Percentiles rank a stretch among this genome's conserved stretches.
Conservation (phyloP, 495 filamentous ascomycete genomes). For the Cladorrhinum samala region DNA sequence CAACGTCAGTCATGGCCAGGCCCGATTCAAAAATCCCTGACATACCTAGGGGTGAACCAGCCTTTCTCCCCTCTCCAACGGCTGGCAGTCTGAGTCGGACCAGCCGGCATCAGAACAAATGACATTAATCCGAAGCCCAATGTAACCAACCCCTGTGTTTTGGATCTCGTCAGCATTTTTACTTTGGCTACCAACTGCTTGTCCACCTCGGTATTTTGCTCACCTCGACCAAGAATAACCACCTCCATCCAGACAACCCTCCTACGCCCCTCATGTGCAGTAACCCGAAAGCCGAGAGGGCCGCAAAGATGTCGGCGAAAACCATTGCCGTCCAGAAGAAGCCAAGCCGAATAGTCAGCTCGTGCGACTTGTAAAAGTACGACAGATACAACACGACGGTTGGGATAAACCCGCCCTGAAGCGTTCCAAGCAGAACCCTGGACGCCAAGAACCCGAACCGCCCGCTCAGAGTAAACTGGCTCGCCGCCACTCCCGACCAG, state of each 20-base stretch:
- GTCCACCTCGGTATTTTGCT: not conserved
- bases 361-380: constrained; percentile 64
- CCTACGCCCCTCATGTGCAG: constrained; percentile 45
- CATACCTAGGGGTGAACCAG: constrained; percentile 38
- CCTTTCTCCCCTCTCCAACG: constrained; percentile 40
- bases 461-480: constrained; percentile 57
- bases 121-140: constrained; percentile 45
- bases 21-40: no score
- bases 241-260: constrained; percentile 55
- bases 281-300: constrained; percentile 47
- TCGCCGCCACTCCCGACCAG: constrained; percentile 66
- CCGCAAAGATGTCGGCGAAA: constrained; percentile 44
- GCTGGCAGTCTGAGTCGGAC: constrained; percentile 47
- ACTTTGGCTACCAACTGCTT: no score
- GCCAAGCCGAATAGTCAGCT: constrained; percentile 58
- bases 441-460: constrained; percentile 51
- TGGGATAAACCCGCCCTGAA: constrained; percentile 56
- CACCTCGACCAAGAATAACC: constrained; percentile 50
- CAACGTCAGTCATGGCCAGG: not conserved
- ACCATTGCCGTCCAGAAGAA: constrained; percentile 54
- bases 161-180: not conserved
- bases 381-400: constrained; percentile 56
- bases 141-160: constrained; percentile 45
- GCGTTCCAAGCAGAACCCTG: constrained; percentile 58
- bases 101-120: constrained; percentile 51